Conservation (phyloP, 371 early-diverging fungal species). For the Mortierella polycephala region DNA sequence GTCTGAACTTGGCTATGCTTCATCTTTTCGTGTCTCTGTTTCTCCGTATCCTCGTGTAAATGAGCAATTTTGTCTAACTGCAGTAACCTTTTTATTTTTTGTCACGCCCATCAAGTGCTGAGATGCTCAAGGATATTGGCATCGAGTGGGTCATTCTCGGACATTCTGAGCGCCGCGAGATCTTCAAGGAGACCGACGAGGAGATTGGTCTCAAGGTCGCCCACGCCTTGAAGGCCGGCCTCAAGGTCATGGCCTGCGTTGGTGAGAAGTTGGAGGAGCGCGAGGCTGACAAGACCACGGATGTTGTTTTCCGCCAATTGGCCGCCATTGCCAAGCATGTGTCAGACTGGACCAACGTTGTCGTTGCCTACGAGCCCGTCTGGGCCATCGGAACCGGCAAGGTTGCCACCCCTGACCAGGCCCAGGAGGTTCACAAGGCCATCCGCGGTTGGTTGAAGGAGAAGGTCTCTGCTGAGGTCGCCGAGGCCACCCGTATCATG, state of each 20-base stretch:
- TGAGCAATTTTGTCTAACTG: constrained; percentile 10
- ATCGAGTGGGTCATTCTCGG: constrained; percentile 98
- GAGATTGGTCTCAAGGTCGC: constrained; percentile 87
- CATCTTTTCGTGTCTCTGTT: no score
- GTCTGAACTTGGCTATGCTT: no score
- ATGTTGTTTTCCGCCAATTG: constrained; percentile 93
- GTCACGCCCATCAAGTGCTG: constrained; percentile 66
- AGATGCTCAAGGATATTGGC: constrained; percentile 95
- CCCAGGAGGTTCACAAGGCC: constrained; percentile 94
- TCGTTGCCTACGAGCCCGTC: constrained; percentile 99
- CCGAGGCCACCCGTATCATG: constrained; percentile 91
- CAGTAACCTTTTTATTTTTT: not conserved
- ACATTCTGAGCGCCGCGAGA: constrained; percentile 98
- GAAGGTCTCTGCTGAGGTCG: constrained; percentile 84
- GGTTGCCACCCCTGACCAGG: constrained; percentile 97
- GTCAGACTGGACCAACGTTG: constrained; percentile 91
- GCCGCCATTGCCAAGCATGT: constrained; percentile 78
- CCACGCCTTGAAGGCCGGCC: constrained; percentile 87
- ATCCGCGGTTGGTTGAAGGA: constrained; percentile 91
- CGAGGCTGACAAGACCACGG: constrained; percentile 85
- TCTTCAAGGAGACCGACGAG: constrained; percentile 92
- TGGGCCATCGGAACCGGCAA: constrained; percentile 99
- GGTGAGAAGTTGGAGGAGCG: constrained; percentile 98
- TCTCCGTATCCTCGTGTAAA: no score
- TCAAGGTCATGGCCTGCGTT: constrained; percentile 96